Conservation (phyloP, 768 basidiomycete species). For the Clathrus columnatus region DNA sequence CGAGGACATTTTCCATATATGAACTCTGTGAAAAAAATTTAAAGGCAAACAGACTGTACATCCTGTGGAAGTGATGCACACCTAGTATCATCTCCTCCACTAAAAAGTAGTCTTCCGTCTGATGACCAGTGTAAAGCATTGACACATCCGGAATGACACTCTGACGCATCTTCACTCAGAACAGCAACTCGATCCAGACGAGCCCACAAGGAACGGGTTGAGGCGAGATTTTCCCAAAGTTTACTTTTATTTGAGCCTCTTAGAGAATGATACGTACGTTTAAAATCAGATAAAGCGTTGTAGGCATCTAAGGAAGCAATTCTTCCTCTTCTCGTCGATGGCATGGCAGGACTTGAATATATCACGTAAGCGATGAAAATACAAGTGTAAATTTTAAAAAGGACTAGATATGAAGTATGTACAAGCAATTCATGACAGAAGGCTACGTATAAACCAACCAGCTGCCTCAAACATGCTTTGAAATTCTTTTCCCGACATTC, state of each 20-base stretch:
- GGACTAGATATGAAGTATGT: conserved; percentile 5
- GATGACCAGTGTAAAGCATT: conserved; percentile 71
- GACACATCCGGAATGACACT: conserved; percentile 75
- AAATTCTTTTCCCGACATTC: conserved; percentile 9
- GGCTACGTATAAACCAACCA: background rate
- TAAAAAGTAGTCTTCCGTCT: conserved; percentile 56
- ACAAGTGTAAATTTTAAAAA: background rate
- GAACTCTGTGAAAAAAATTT: conserved; percentile 36
- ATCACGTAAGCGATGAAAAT: background rate
- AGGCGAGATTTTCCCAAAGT: background rate
- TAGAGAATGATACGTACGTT: background rate
- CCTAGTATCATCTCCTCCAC: conserved; percentile 70
- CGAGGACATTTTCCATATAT: conserved; percentile 68
- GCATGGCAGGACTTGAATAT: background rate
- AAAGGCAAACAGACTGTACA: background rate
- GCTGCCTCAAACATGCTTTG: conserved; percentile 15
- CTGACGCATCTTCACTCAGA: conserved; percentile 42
- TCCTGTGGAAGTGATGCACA: conserved; percentile 21
- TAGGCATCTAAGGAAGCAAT: background rate
- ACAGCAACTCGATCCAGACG: conserved; percentile 61
- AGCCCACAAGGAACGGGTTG: conserved; percentile 16
- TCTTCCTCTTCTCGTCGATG: background rate
- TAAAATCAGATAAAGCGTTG: background rate
- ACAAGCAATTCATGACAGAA: conserved; percentile 14
- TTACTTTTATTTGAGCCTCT: background rate